Evolutionary conservation across 495 filamentous ascomycete species (phyloP), one percentile per base, ranked within the genome.

Genomic region (Hypoxylon lienhwacheense): DNA sequence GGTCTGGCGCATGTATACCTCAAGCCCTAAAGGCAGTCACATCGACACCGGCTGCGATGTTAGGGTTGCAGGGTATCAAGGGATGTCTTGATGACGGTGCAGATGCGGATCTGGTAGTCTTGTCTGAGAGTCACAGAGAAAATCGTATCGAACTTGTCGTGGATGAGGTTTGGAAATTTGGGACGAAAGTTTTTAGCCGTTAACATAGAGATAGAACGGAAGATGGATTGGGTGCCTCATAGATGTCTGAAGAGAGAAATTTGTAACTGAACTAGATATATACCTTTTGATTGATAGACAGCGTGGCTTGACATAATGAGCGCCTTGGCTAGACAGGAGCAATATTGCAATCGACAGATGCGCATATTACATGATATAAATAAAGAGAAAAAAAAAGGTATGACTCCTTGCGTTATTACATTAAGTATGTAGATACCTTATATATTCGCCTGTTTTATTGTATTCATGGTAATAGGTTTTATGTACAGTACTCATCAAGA

Each of bases 91-190:
- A 80, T 1, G 73, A 77, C 24, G 87, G 83, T 14, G 86, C 86
- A 2, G 89, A 95, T 77, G 89, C 89, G 1, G 89, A 95, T 70
- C 63, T 95, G 47, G 81, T 91, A 17, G 77, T 92, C 1, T 65
- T 92, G 45, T 80, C 78, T 7, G 82, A 87, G 61, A 70, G 64
- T 24, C 64, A 66, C 5, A 76, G 78, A 55, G 64, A 6, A 54
- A 75, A 70, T 55, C 72, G 44, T 67, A 68, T 62, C 53, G 68
- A 75, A n/a, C 68, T 91, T 63, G 75, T 69, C 29, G 76, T 91
- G 5, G 84, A 87, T 53, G 79, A 89, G 66, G 86, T 89, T 20
- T 91, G 85, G 85, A 91, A 91, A 70, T 84, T 86, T 64, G 87
- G 87, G n/a, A 65, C 59, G 3, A 67, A 62, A 41, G 64, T 72